Evolutionary conservation across 306 rosid species (phyloP).

Genomic region (Rosa chinensis): DNA sequence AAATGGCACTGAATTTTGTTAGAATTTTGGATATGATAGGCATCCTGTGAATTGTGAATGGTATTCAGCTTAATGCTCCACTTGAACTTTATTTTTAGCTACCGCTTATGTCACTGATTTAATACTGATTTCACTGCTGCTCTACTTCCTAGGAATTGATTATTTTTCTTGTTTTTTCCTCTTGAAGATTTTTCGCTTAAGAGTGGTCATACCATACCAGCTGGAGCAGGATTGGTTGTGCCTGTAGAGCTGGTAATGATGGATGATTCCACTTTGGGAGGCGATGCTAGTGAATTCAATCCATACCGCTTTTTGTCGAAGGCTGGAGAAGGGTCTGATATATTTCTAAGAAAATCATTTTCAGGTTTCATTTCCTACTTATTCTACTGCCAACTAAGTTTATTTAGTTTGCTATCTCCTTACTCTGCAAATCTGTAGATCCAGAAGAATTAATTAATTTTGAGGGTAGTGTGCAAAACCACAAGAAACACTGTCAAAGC

Average conservation of each 20-base stretch:
- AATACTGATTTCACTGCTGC: background rate
- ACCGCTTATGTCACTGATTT: background rate
- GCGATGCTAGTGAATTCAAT: slow-evolving; percentile 60
- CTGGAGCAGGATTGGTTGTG: slow-evolving; percentile 65
- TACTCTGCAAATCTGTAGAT: background rate
- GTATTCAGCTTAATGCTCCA: background rate
- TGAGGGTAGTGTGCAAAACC: no score
- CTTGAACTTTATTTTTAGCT: background rate
- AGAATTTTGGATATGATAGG: background rate
- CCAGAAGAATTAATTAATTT: background rate
- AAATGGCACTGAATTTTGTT: background rate
- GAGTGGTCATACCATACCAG: slow-evolving; percentile 65
- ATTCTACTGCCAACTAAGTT: background rate
- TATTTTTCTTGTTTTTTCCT: slow-evolving; percentile 23
- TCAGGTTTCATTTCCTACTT: slow-evolving; percentile 31
- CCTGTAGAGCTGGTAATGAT: slow-evolving; percentile 70
- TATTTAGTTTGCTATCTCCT: background rate
- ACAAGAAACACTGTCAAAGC: no score
- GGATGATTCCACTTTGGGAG: slow-evolving; percentile 73
- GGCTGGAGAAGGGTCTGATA: slow-evolving; percentile 41
- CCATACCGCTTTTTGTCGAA: slow-evolving; percentile 68
- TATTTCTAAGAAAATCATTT: slow-evolving; percentile 21
- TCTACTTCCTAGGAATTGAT: slow-evolving; percentile 10
- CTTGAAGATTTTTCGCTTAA: slow-evolving; percentile 54
- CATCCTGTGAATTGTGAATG: background rate